phyloP scores from a whole-genome alignment of 352 stramenopile species.

The Phytophthora crassamura region DNA sequence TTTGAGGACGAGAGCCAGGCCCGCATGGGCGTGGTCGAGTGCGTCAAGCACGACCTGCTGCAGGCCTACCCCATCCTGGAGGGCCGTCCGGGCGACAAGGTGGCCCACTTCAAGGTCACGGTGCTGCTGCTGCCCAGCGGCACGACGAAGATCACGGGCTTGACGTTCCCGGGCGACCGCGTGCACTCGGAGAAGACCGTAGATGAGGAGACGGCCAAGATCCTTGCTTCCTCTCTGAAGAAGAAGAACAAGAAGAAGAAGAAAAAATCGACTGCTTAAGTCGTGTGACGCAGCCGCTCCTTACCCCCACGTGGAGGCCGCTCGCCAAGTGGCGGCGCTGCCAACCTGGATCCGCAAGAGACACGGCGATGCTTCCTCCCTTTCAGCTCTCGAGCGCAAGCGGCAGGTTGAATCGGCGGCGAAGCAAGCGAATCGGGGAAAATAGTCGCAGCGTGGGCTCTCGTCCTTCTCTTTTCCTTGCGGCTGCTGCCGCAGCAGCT shows the following conservation, averaged over 20 bases:
- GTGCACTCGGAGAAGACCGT: conserved; percentile 94
- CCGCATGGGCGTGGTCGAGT: conserved; percentile 98
- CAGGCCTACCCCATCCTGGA: conserved; percentile 98
- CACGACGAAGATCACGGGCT: conserved; percentile 96
- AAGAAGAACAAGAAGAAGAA: conserved; percentile 98
- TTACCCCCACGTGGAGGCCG: background rate
- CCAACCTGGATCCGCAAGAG: conserved; percentile 9
- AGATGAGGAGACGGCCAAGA: conserved; percentile 91
- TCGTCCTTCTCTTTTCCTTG: conserved; percentile 43
- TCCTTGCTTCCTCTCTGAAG: conserved; percentile 92
- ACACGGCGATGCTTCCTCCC: conserved; percentile 29
- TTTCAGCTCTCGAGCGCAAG: conserved; percentile 26
- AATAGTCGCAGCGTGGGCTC: conserved; percentile 30
- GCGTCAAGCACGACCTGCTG: conserved; percentile 97
- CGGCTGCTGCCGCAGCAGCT: conserved; percentile 33
- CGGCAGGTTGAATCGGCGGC: conserved; percentile 31
- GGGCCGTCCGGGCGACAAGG: conserved; percentile 94
- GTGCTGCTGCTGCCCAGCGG: conserved; percentile 97
- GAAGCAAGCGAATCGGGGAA: conserved; percentile 37
- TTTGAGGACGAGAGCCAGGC: conserved; percentile 96
- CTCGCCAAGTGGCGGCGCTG: background rate
- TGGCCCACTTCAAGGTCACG: conserved; percentile 99
- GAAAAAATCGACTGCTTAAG: conserved; percentile 61
- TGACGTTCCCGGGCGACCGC: conserved; percentile 90
- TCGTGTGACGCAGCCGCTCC: no score